Percentiles rank a stretch among this genome's conserved stretches.
Conservation (phyloP, 805 yeast genomes). For the Candida insectalens region DNA sequence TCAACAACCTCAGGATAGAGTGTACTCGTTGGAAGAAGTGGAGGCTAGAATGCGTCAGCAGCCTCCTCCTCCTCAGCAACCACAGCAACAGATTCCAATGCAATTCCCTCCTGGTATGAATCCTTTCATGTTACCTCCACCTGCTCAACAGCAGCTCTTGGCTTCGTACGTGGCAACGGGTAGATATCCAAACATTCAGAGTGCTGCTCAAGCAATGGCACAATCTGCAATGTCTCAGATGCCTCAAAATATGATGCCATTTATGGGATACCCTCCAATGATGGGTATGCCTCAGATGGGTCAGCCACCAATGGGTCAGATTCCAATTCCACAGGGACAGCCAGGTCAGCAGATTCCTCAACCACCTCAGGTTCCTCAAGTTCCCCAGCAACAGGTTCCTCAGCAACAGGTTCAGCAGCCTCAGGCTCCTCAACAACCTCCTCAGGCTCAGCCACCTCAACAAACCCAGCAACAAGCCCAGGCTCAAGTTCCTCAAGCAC, state of each 20-base stretch:
- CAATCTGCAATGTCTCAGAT: constrained; percentile 14
- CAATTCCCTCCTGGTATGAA: constrained; percentile 8
- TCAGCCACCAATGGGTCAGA: constrained; percentile 9
- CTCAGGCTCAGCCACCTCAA: constrained; percentile 5
- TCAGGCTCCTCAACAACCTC: constrained; percentile 5
- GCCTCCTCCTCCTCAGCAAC: constrained; percentile 19
- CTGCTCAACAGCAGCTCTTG: constrained; percentile 22
- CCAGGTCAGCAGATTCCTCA: constrained; percentile 10
- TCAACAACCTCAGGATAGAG: constrained; percentile 26
- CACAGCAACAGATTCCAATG: constrained; percentile 13
- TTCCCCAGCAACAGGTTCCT: constrained; percentile 6
- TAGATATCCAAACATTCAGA: constrained; percentile 21
- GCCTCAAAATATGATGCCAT: constrained; percentile 13
- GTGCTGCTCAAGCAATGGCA: constrained; percentile 24
- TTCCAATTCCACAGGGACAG: constrained; percentile 8
- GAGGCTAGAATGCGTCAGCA: constrained; percentile 58
- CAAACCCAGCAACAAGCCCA: constrained; percentile 14
- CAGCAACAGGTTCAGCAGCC: constrained; percentile 14
- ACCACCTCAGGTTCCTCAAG: constrained; percentile 12
- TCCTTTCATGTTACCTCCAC: constrained; percentile 21
- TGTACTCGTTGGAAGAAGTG: constrained; percentile 71
- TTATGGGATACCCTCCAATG: constrained; percentile 10
- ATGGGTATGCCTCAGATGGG: constrained; percentile 10
- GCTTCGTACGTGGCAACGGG: constrained; percentile 24
- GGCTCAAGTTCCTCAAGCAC: constrained; percentile 6